Evolutionary conservation across 371 early-diverging fungal genomes (phyloP).

Genomic region (Mucor racemosus): DNA sequence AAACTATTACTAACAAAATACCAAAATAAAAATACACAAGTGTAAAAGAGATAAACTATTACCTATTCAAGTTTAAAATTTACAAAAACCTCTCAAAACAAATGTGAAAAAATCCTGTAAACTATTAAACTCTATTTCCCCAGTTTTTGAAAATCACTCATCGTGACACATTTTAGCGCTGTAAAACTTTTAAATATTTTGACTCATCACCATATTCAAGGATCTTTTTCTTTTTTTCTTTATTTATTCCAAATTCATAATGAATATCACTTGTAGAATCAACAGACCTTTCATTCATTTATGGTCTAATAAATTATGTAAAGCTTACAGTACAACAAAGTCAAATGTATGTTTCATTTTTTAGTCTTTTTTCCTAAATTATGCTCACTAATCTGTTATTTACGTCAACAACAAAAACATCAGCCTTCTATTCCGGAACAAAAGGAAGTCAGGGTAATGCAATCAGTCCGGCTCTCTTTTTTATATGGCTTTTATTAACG

Average conservation of each 20-base stretch:
- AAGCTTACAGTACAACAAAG: not conserved
- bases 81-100: not conserved
- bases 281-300: not conserved
- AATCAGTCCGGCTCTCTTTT: no score
- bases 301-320: not conserved
- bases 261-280: conserved; percentile 4
- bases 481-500: not conserved
- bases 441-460: conserved; percentile 30
- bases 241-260: no score
- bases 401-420: not conserved
- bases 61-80: no score
- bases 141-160: conserved; percentile 7
- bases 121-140: not conserved
- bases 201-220: conserved; percentile 5
- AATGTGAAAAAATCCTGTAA: not conserved
- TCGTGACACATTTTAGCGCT: conserved; percentile 12
- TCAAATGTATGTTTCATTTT: not conserved
- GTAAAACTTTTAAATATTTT: not conserved
- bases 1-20: no score
- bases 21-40: no score
- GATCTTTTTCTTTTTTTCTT: not conserved
- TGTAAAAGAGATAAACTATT: no score
- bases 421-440: conserved; percentile 14
- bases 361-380: not conserved
- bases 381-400: not conserved